phyloP scores from a whole-genome alignment of 495 filamentous ascomycete genomes.

The Neurospora sp. region DNA sequence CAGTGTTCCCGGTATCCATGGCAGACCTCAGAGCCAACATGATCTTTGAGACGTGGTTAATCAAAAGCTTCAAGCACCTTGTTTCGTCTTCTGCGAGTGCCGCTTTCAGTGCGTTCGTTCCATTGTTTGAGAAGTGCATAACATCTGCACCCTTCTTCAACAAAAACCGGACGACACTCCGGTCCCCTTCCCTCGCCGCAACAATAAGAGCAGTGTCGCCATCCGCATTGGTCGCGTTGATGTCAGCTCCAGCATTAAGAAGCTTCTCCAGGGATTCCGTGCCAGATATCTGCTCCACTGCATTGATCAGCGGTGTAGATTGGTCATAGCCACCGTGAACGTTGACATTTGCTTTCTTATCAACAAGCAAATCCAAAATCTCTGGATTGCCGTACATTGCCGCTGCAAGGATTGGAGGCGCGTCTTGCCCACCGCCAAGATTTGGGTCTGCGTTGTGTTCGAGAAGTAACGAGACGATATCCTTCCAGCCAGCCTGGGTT shows the following conservation, averaged over 20 bases:
- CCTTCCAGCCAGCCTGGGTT: constrained; percentile 13
- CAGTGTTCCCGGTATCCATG: not conserved
- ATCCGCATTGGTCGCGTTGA: constrained; percentile 21
- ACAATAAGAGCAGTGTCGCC: constrained; percentile 23
- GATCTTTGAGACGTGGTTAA: not conserved
- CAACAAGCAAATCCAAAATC: constrained; percentile 18
- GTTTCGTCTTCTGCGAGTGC: not conserved
- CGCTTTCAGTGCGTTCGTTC: not conserved
- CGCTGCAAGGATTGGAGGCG: constrained; percentile 21
- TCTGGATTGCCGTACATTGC: constrained; percentile 15
- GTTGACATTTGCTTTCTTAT: constrained; percentile 13
- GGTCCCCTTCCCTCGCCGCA: not conserved
- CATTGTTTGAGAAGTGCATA: not conserved
- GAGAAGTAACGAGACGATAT: constrained; percentile 22
- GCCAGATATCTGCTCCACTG: not conserved
- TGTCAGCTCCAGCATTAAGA: constrained; percentile 16
- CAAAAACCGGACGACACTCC: not conserved
- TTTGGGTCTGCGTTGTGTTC: constrained; percentile 21
- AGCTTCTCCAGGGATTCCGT: not conserved
- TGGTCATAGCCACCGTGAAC: constrained; percentile 6
- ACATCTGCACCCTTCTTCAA: not conserved
- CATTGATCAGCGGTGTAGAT: not conserved
- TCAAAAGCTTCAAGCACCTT: not conserved
- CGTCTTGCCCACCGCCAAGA: constrained; percentile 14
- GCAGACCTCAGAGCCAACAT: not conserved